Evolutionary conservation across 176 grass and related monocot species (phyloP).

Genomic region (Eragrostis curvula): DNA sequence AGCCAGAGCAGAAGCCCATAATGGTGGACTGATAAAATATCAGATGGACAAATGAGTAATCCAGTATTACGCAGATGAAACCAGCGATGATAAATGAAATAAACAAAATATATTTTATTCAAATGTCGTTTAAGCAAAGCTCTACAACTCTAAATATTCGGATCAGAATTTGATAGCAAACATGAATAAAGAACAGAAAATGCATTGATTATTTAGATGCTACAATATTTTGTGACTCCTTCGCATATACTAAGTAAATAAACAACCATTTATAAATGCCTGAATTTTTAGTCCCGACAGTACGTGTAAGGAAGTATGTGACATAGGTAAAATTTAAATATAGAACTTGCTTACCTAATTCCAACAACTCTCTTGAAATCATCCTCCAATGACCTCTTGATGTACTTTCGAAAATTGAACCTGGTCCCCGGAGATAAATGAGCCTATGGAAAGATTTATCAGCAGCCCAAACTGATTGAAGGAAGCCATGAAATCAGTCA

Average conservation of each 20-base stretch:
- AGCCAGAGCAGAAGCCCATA: constrained; percentile 81
- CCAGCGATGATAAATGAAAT: constrained; percentile 1
- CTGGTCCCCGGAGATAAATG: constrained; percentile 77
- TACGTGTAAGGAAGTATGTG: background rate
- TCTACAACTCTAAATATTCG: background rate
- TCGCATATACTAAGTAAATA: constrained; percentile 6
- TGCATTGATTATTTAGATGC: background rate
- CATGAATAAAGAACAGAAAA: background rate
- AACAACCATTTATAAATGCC: background rate
- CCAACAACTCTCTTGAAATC: constrained; percentile 92
- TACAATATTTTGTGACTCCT: background rate
- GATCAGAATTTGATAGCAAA: background rate
- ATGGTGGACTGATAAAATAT: constrained; percentile 57
- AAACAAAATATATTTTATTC: background rate
- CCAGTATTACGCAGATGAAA: constrained; percentile 21
- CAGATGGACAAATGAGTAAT: constrained; percentile 32
- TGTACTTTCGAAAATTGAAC: constrained; percentile 90
- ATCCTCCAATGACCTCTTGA: constrained; percentile 84
- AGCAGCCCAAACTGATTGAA: background rate
- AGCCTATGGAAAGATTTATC: constrained; percentile 50
- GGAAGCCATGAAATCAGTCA: background rate
- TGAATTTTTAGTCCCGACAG: background rate
- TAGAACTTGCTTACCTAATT: constrained; percentile 62
- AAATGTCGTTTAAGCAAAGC: background rate
- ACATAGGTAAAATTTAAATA: background rate